Evolutionary conservation across 495 filamentous ascomycete species (phyloP), one percentile per base, ranked within the genome.

Genomic region (Trichoderma gamsii): DNA sequence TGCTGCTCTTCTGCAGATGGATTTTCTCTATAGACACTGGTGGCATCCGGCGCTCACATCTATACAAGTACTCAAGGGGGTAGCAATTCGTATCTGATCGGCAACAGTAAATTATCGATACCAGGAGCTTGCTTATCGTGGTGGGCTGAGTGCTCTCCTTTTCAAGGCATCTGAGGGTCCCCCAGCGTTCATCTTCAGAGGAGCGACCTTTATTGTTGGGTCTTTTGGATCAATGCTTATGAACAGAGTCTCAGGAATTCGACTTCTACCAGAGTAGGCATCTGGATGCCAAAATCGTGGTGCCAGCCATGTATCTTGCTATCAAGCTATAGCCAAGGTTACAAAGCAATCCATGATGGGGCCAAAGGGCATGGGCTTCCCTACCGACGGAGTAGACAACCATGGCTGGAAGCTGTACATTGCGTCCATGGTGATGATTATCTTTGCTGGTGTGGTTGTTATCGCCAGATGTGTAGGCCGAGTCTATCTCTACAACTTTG

Each of bases 351-450:
- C 21, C 38, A 51, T 41, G 9, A 66, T 66, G 65, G 65, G 65
- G 4, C 23, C 46, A 6, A 56, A 56, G 32, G 46, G 66, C 5
- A 52, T 67, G 46, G 66, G 66, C 16, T 67, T 67, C 46, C 66
- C 66, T 23, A 15, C 41, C 4, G 66, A 56, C 25, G 66, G 44
- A 16, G 32, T 67, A 44, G 27, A 32, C 21, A 67, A 67, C 25
- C 27, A 67, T 38, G 66, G 66, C 13, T 67, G 66, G 66, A 56
- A 67, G 66, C 46, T 67, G 6, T 67, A 67, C 32, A 43, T 67
- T n/a, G 27, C 46, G 23, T 67, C 66, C 21, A 44, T 67, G 43
- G 66, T 38, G 15, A 67, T 67, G 66, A 41, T 67, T 44, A 56
- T 67, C 29, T 6, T 44, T 6, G 46, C 66, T 6, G 66, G 66